Base-by-base conservation (phyloP, 177 flowering plant species). In the Vitis hybrid region DNA sequence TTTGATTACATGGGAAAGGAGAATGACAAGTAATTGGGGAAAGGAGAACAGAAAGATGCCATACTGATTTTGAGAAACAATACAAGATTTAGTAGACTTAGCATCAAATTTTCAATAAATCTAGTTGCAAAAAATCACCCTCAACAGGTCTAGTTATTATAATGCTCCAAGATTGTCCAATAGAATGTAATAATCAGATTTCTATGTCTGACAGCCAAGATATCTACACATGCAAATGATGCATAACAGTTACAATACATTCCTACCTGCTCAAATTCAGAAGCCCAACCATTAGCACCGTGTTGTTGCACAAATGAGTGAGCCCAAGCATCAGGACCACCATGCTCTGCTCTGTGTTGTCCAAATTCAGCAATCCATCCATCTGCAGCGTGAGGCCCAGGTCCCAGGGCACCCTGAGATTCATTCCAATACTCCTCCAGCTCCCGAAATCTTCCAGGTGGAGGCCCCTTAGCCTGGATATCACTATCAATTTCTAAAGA, bases 391-490 rank as follows among this genome's bases (percentile, higher is more conserved):
- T 74, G 88, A 74, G 85, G 65, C 60, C 71, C 77, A 68, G 85
- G 82, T 63, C 58, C 73, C 72, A 76, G 14, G 2, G 76, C 51
- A 68, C 82, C 85, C 78, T 91, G 98, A 16, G 97, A 90, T 79
- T 95, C 98, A 74, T 85, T 93, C 99, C 99, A 95, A 66, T 91
- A 86, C 48, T 83, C 90, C 76, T 96, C 97, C 74, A 96, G 59
- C 80, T 93, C 99, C 5, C 84, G 82, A 66, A 64, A 83, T 80
- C 90, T 82, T 34, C 93, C 92, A 77, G 88, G 94, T 18, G 83
- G 50, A 59, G 81, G 85, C 19, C 89, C 87, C 76, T 82, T 88
- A 9, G 79, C 81, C 66, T 77, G 82, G 63, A 80, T 68, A 78
- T 88, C 85, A 76, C 63, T 78, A 60, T 95, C 98, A 63, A 95